Evolutionary conservation across 116 monocot species (phyloP).

Genomic region (Posidonia oceanica): DNA sequence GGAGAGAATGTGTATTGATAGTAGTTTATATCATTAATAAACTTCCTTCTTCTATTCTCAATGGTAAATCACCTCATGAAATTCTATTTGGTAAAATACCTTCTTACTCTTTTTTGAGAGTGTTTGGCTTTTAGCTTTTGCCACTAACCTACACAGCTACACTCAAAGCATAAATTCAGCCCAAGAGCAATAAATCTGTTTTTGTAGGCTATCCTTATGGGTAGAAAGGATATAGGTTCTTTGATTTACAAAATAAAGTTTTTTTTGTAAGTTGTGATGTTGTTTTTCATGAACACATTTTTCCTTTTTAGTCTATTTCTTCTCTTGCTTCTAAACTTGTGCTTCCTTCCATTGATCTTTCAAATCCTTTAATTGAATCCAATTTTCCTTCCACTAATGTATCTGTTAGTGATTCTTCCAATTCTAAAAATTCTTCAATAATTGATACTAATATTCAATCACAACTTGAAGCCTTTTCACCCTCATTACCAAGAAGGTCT

Average conservation of each 20-base stretch:
- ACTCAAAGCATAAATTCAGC: background rate
- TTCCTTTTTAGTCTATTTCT: background rate
- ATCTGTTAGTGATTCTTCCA: too few relatives aligned
- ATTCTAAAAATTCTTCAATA: too few relatives aligned
- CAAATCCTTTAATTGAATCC: background rate
- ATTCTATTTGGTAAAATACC: background rate
- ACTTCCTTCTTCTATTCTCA: too few relatives aligned
- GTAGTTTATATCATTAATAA: background rate
- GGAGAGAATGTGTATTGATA: background rate
- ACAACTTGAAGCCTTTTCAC: too few relatives aligned
- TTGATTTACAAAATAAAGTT: background rate
- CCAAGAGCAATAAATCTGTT: background rate
- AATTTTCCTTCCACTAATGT: too few relatives aligned
- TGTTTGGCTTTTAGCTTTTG: too few relatives aligned
- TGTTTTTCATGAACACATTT: background rate
- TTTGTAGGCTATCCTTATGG: background rate
- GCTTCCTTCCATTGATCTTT: background rate
- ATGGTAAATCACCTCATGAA: background rate
- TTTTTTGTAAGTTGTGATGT: background rate
- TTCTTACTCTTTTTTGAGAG: background rate
- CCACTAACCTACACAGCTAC: background rate
- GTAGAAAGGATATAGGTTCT: background rate
- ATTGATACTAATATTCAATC: too few relatives aligned
- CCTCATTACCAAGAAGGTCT: too few relatives aligned
- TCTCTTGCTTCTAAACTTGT: background rate